phyloP scores from a whole-genome alignment of 228 moss, liverwort and hornwort species.

The Sphagnum fallax region DNA sequence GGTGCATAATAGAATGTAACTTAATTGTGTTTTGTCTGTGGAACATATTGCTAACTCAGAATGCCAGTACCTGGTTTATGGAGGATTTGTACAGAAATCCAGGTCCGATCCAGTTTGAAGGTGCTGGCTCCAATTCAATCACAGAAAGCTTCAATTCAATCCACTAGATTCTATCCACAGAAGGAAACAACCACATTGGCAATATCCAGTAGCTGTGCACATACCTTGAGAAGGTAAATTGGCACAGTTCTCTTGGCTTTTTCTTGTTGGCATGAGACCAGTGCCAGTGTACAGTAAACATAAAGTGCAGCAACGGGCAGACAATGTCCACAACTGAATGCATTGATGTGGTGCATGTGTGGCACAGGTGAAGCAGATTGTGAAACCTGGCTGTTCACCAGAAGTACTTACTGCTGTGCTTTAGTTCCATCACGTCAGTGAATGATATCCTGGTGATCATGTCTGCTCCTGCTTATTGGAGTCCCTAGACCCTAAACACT shows the following conservation, averaged over 20 bases:
- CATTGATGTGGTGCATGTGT: background rate
- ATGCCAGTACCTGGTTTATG: conserved; percentile 71
- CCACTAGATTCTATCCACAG: conserved; percentile 55
- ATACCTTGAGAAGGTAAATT: conserved; percentile 73
- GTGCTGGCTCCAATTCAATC: conserved; percentile 71
- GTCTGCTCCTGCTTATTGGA: conserved; percentile 70
- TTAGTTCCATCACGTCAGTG: conserved; percentile 83
- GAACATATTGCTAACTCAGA: conserved; percentile 67
- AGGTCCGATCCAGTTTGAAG: conserved; percentile 90
- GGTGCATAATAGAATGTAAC: too few relatives aligned
- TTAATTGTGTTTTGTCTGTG: background rate
- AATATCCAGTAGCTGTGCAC: conserved; percentile 79
- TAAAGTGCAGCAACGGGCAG: too few relatives aligned
- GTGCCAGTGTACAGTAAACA: too few relatives aligned
- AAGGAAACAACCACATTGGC: conserved; percentile 85
- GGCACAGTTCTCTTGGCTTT: too few relatives aligned
- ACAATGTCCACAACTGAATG: too few relatives aligned
- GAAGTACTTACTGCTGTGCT: conserved; percentile 87
- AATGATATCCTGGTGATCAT: conserved; percentile 83
- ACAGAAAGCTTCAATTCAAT: conserved; percentile 7
- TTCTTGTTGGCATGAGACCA: too few relatives aligned
- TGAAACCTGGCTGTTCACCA: conserved; percentile 86
- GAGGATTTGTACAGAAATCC: conserved; percentile 94
- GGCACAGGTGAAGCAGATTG: conserved; percentile 81
- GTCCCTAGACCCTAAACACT: conserved; percentile 8